A percentile compares a stretch with the other conserved stretches of the same genome.
Evolutionary conservation across 2,329 filamentous ascomycete species (phyloP).

Genomic region (Apiospora marii): DNA sequence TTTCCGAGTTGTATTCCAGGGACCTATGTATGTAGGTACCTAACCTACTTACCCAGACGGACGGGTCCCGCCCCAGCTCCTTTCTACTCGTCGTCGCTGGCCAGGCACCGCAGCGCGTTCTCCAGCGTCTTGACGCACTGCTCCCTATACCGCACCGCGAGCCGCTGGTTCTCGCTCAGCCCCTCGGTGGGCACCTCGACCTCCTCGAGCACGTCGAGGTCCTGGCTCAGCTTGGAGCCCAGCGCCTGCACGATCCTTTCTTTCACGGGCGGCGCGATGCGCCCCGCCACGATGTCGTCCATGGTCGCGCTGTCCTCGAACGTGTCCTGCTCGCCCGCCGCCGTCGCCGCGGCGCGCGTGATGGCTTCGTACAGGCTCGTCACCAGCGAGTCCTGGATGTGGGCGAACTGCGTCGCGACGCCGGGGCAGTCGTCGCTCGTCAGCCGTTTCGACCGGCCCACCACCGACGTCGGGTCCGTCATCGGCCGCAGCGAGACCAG

Average conservation of each 20-base stretch:
- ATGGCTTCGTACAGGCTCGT: constrained; percentile 55
- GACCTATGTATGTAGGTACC: background rate
- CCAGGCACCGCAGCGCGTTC: constrained; percentile 45
- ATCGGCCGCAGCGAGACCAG: constrained; percentile 62
- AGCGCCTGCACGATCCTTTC: constrained; percentile 44
- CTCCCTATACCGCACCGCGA: constrained; percentile 58
- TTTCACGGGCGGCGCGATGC: constrained; percentile 50
- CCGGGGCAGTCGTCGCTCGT: constrained; percentile 40
- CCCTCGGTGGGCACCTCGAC: constrained; percentile 49
- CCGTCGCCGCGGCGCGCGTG: constrained; percentile 29
- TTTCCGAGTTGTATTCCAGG: too few species aligned
- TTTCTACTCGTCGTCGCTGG: background rate
- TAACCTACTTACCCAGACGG: background rate
- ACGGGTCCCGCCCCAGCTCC: background rate
- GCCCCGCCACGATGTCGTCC: constrained; percentile 53
- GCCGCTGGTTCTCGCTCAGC: constrained; percentile 52
- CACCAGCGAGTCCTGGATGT: constrained; percentile 62
- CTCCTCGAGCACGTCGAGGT: constrained; percentile 56
- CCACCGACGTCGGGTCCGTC: constrained; percentile 54
- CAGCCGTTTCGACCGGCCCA: constrained; percentile 51
- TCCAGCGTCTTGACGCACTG: constrained; percentile 58
- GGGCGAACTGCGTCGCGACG: constrained; percentile 52
- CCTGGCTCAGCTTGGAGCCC: constrained; percentile 47
- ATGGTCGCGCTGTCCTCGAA: constrained; percentile 36
- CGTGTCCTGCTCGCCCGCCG: constrained; percentile 13